Base-by-base conservation (phyloP, 768 basidiomycete genomes). In the Russula sp. region DNA sequence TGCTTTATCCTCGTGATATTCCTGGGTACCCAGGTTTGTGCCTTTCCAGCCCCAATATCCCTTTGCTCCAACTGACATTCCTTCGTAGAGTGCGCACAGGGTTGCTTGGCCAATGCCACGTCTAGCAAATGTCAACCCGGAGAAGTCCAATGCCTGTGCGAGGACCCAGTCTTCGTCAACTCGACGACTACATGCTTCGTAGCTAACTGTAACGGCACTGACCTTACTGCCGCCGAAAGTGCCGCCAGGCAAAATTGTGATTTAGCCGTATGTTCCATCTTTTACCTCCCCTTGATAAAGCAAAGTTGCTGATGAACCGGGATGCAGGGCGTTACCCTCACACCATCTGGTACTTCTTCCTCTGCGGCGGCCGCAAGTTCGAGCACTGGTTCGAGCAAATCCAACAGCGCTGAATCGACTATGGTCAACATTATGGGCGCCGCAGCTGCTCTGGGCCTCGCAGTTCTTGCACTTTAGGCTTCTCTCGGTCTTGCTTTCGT, bases 131-230 rank as follows among this genome's bases (percentile, higher is more conserved):
- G 89, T 76, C 16, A 59, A 16, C 10, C 72, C 4, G 73, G 73
- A n/a, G 84, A 90, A 75, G 76, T 81, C 70, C 66, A 68, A 30
- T 92, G 90, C 69, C 75, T 87, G 34, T 89, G 88, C 80, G 73
- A 75, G 6, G 76, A 75, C 71, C 0, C 68, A 22, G n/a, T 62
- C 1, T 89, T 86, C 70, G 68, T 87, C 64, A 54, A 62, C 44
- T 71, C 72, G 59, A 79, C 79, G 53, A 81, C 83, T 42, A 1
- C 69, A 0, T 89, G 87, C 74, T 80, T 88, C 65, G 24, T 72
- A 56, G 42, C 55, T 5, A 67, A 73, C n/a, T 89, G 88, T 77
- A 64, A 67, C 0, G 80, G 79, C 53, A 44, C 40, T 13, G 84
- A 87, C 70, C 76, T 85, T 62, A 36, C 67, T 28, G 68, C 57